Base-by-base conservation (phyloP, 73 alveolate genomes). In the Uronychia binucleata region DNA sequence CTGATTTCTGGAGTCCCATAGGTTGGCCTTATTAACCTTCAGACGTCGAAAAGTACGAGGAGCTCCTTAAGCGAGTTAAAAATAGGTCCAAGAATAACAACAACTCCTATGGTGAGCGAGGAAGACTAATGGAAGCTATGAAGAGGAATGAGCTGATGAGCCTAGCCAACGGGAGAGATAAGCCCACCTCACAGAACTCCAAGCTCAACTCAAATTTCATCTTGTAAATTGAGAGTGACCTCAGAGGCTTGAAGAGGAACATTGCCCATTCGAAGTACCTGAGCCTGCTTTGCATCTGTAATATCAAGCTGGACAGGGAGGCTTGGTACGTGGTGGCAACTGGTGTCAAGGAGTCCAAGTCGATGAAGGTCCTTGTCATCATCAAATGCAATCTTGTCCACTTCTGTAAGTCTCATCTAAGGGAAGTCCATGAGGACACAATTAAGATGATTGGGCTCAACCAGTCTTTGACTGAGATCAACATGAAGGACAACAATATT, bases 401-500 rank as follows among this genome's bases (percentile, higher is more conserved):
- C 19, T 46, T 46, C 19, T 46, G 67, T 46, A 46, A 46, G 67
- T 46, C 19, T 46, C 67, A 11, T 5, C 5, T 46, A 19, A 11
- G 67, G 19, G 67, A 11, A 46, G 67, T 46, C 19, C 19, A 5
- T 46, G 67, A 46, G 19, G 67, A 46, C n/a, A 46, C 19, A 11
- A 46, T 46, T 5, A 46, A 46, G 19, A 11, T 46, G n/a, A 46
- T 46, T 46, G 67, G 67, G 5, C 19, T 11, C 5, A 46, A 46
- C 19, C 67, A 46, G 67, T 11, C 67, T 46, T 19, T 46, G n/a
- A 11, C 5, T 46, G 67, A 46, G 67, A 11, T 46, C 5, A 46
- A 46, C 19, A 46, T 46, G 67, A 46, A 46, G 19, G 67, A 46
- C 19, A 92, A 92, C 85, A 91, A 86, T 26, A 67, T 92, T 0